A percentile compares a stretch with the other conserved stretches of the same genome.
These are phyloP conservation scores for Phaeodactylum tricornutum DNA, from an alignment of 108 stramenopile genomes.

Conservation along the genomic window DNA sequence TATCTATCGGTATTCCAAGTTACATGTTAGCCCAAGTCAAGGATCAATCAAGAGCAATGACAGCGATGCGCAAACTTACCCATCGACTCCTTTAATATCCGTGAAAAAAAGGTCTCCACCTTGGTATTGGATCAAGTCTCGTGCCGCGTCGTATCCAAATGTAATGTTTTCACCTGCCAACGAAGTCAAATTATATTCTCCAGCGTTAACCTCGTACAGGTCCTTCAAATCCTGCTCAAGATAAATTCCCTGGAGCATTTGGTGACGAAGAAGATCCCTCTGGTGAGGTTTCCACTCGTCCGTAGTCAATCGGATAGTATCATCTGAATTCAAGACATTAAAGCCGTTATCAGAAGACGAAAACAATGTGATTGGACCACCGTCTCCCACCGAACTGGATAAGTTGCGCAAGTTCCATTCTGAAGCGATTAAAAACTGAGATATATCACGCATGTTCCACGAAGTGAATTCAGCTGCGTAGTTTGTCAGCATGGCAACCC, in stretches of 20 bases:
- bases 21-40: too few relatives aligned
- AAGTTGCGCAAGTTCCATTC: conserved; percentile 19
- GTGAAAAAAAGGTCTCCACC: conserved; percentile 1
- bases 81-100: conserved; percentile 10
- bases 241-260: conserved; percentile 4
- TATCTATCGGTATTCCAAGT: background rate
- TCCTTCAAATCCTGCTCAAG: background rate
- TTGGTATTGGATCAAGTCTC: background rate
- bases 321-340: conserved; percentile 4
- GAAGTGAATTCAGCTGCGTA: conserved; percentile 1
- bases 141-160: conserved; percentile 2
- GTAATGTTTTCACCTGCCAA: conserved; percentile 7
- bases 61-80: conserved; percentile 11
- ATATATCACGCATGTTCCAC: conserved; percentile 3
- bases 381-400: background rate
- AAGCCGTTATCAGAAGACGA: conserved; percentile 5
- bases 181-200: conserved; percentile 7
- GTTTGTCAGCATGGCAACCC: conserved; percentile 8
- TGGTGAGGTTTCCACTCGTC: conserved; percentile 9
- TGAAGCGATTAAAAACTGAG: conserved; percentile 5
- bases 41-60: too few relatives aligned
- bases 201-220: background rate
- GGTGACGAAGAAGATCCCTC: conserved; percentile 6
- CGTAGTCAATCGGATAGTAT: conserved; percentile 6
- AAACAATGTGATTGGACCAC: conserved; percentile 8